Conservation (phyloP, 495 filamentous ascomycete genomes). For the Podospora tetraspora region DNA sequence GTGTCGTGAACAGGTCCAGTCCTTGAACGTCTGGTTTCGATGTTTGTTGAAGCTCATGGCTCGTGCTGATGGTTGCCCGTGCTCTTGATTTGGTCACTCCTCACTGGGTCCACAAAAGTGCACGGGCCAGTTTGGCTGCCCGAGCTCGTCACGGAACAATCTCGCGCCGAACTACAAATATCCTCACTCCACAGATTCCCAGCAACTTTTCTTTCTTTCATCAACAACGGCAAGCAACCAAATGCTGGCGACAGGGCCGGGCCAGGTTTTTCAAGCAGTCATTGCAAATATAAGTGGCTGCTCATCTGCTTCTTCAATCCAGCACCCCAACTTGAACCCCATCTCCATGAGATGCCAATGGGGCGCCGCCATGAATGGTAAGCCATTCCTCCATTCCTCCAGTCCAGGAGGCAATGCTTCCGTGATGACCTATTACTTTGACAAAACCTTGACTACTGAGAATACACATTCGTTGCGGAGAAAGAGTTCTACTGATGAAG, state of each 20-base stretch:
- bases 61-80: neutral
- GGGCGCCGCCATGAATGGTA: too few relatives aligned
- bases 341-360: too few relatives aligned
- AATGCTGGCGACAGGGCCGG: neutral
- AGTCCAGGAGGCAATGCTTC: neutral
- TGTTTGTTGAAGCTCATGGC: neutral
- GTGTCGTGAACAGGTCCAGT: neutral
- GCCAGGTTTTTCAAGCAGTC: neutral
- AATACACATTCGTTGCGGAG: constrained; percentile 17
- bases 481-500: constrained; percentile 15
- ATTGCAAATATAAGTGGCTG: neutral
- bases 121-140: neutral
- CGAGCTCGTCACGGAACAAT: neutral
- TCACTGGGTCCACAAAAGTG: neutral
- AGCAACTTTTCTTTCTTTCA: neutral
- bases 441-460: constrained; percentile 38
- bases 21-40: neutral
- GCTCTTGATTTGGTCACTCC: too few relatives aligned
- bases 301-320: neutral
- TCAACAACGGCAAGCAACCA: neutral
- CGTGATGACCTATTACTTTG: constrained; percentile 26
- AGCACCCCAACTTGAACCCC: too few relatives aligned
- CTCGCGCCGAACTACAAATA: neutral
- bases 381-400: neutral
- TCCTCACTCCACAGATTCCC: neutral